Evolutionary conservation across 2,329 filamentous ascomycete species (phyloP).

Genomic region (Verticillium nonalfalfae): DNA sequence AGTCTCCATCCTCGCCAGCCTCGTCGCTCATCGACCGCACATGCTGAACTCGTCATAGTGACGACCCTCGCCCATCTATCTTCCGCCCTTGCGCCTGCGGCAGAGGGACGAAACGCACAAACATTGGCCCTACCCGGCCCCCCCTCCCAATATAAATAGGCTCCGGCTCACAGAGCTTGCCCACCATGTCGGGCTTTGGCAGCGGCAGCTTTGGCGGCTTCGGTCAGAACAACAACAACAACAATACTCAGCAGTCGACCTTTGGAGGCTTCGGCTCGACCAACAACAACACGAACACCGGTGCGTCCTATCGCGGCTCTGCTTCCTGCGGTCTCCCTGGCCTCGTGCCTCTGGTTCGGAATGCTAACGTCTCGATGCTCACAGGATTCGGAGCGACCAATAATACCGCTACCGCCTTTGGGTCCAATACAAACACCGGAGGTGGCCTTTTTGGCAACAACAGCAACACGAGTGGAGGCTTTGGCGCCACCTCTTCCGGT

Average conservation of each 20-base stretch:
- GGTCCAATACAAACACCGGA: not conserved
- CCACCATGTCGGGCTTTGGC: constrained; percentile 47
- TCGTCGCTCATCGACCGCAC: not conserved
- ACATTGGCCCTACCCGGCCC: not conserved
- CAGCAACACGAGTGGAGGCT: constrained; percentile 1
- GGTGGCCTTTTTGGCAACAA: constrained; percentile 21
- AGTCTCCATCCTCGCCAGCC: not conserved
- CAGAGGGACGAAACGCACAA: not conserved
- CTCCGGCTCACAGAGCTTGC: not conserved
- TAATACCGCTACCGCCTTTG: constrained; percentile 11
- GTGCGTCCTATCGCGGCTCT: not conserved
- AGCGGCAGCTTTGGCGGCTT: constrained; percentile 50
- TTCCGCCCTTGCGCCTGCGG: not conserved
- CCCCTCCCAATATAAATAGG: not conserved
- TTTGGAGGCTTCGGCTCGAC: constrained; percentile 52
- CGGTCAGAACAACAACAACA: constrained; percentile 53
- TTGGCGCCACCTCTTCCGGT: not conserved
- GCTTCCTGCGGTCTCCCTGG: not conserved
- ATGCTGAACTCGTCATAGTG: not conserved
- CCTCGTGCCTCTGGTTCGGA: not conserved
- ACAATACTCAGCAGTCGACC: constrained; percentile 33
- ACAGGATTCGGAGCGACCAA: constrained; percentile 33
- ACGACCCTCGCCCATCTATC: not conserved
- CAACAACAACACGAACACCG: constrained; percentile 26
- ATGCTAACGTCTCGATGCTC: not conserved